phyloP scores from a whole-genome alignment of 2,329 filamentous ascomycete genomes.

The Pseudogymnoascus sp. region DNA sequence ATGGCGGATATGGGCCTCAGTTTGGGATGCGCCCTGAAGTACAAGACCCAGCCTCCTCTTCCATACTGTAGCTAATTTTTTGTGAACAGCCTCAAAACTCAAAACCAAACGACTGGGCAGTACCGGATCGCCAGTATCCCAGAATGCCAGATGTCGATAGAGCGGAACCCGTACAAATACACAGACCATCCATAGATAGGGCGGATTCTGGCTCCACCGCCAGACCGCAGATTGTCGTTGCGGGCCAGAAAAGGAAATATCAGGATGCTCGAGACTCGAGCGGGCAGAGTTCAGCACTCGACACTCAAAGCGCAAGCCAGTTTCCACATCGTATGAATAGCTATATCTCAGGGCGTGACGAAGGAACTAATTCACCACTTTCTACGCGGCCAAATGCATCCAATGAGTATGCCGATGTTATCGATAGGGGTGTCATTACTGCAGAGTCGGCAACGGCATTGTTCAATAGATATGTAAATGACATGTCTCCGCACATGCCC shows the following conservation, averaged over 20 bases:
- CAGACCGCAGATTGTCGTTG: constrained; percentile 27
- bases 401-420: constrained; percentile 34
- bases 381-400: constrained; percentile 12
- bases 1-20: constrained; percentile 23
- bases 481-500: constrained; percentile 56
- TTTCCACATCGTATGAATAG: background rate
- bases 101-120: constrained; percentile 10
- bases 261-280: constrained; percentile 20
- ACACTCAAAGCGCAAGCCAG: background rate
- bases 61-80: background rate
- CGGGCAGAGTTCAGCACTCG: constrained; percentile 4
- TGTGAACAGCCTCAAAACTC: constrained; percentile 3
- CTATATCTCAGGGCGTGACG: background rate
- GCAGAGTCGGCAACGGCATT: constrained; percentile 48
- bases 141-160: constrained; percentile 23
- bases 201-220: background rate
- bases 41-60: constrained; percentile 6
- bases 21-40: constrained; percentile 20
- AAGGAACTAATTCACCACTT: background rate
- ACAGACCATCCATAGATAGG: constrained; percentile 1
- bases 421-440: constrained; percentile 55
- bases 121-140: constrained; percentile 24
- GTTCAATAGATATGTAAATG: constrained; percentile 51
- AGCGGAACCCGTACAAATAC: constrained; percentile 10
- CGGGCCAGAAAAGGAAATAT: constrained; percentile 30